Conservation (phyloP, 345 rosid genomes). For the Dipteronia sinensis region DNA sequence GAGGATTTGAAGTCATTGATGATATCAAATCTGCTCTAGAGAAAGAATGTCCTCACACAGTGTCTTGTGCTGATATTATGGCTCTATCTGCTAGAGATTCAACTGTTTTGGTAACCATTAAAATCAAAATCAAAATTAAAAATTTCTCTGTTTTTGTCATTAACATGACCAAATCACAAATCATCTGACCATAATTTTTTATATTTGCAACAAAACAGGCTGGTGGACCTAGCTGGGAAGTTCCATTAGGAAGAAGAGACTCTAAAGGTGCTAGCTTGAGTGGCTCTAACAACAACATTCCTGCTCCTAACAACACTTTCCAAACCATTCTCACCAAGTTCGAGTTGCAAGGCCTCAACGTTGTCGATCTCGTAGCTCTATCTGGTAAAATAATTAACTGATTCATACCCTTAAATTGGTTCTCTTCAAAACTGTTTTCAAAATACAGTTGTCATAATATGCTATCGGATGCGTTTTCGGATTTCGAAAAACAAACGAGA, state of each 20-base stretch:
- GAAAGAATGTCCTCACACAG: conserved; percentile 70
- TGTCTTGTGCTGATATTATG: conserved; percentile 85
- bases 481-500: no score
- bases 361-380: conserved; percentile 79
- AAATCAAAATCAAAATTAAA: no score
- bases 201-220: conserved; percentile 33
- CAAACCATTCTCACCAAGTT: conserved; percentile 70
- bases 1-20: conserved; percentile 84
- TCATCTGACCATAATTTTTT: conserved; percentile 1
- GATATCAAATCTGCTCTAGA: conserved; percentile 78
- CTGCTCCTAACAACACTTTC: conserved; percentile 70
- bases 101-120: conserved; percentile 57
- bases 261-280: conserved; percentile 71
- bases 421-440: no score
- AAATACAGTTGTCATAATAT: no score
- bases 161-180: not conserved
- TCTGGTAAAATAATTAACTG: conserved; percentile 52
- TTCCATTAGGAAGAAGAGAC: conserved; percentile 88
- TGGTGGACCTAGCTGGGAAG: conserved; percentile 90
- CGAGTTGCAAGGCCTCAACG: conserved; percentile 60
- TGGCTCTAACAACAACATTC: conserved; percentile 79
- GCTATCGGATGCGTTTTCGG: no score
- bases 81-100: conserved; percentile 92
- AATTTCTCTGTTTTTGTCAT: not conserved
- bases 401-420: no score